Conservation (phyloP, 768 basidiomycete species). For the Russula brevipes region DNA sequence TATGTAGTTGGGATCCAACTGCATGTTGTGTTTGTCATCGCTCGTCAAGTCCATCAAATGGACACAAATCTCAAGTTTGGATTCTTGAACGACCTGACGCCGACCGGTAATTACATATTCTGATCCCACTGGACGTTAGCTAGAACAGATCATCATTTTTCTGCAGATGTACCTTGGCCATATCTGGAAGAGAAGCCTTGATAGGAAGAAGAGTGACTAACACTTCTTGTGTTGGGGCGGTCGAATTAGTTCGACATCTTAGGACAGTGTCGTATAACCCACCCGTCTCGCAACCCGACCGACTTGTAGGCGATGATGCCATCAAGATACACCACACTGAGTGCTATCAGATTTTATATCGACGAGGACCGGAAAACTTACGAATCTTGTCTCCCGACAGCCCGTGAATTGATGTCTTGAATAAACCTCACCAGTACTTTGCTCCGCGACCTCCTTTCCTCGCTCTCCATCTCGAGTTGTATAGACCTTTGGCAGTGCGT, state of each 20-base stretch:
- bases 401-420: slow-evolving; percentile 6
- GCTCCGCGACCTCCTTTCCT: not conserved
- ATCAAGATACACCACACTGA: slow-evolving; percentile 5
- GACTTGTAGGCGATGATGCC: not conserved
- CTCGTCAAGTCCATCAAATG: slow-evolving; percentile 3
- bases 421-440: slow-evolving; percentile 3
- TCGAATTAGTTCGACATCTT: not conserved
- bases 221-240: not conserved
- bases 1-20: slow-evolving; percentile 12
- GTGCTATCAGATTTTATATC: not conserved
- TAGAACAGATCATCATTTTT: not conserved
- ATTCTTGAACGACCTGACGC: not conserved
- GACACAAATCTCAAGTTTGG: slow-evolving; percentile 1
- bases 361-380: not conserved
- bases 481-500: slow-evolving; percentile 11
- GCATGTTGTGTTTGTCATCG: slow-evolving; percentile 18
- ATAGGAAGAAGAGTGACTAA: not conserved
- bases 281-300: slow-evolving; percentile 1
- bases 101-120: slow-evolving; percentile 16
- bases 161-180: slow-evolving; percentile 7
- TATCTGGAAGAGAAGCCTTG: not conserved
- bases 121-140: not conserved
- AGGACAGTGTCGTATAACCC: not conserved
- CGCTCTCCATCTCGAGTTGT: slow-evolving; percentile 1
- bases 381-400: not conserved